Evolutionary conservation across 2,329 filamentous ascomycete species (phyloP), one percentile per base, ranked within the genome.

Genomic region (Ustilaginoidea virens): DNA sequence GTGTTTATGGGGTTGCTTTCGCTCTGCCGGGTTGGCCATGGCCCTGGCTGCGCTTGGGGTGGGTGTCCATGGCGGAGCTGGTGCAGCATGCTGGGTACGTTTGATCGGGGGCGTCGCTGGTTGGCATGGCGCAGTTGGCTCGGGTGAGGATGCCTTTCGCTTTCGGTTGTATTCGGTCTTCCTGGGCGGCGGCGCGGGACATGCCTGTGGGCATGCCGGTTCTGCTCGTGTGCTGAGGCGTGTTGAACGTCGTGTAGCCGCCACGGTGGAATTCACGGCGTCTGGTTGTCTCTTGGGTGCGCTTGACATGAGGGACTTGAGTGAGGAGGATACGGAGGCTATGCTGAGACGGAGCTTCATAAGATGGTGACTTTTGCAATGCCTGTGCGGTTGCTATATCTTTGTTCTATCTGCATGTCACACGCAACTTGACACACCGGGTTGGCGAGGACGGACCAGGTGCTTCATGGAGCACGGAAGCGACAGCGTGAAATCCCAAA

Each of bases 41-140:
- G 61, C 48, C 17, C 47, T 49, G 9, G 52, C 55, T 24, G 52
- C 55, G 34, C 50, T 54, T n/a, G 62, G 58, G 2, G 61, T 64
- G 1, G 63, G 61, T 4, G 64, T 67, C 15, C 48, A 41, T 12
- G 61, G 60, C 10, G 53, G 52, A 17, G 45, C 45, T 6, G 39
- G 31, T 17, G 21, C 23, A 14, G 33, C 36, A 23, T 33, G 35
- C 29, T 42, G 37, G 15, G 38, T 36, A 30, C 47, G 45, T 39
- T 48, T 50, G 42, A 45, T 55, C 8, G 44, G 39, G 10, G 48
- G 47, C 20, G 49, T 51, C 7, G 38, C 40, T 32, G 50, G 44
- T 23, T 32, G 26, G 10, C 35, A 26, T 9, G 36, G 32, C 7
- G 22, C 11, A 4, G 27, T 13, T 22, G 31, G 14, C 14, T 40